A percentile compares a stretch with the other conserved stretches of the same genome.
phyloP scores from a whole-genome alignment of 2,329 filamentous ascomycete species.

The Penicillium hordei region DNA sequence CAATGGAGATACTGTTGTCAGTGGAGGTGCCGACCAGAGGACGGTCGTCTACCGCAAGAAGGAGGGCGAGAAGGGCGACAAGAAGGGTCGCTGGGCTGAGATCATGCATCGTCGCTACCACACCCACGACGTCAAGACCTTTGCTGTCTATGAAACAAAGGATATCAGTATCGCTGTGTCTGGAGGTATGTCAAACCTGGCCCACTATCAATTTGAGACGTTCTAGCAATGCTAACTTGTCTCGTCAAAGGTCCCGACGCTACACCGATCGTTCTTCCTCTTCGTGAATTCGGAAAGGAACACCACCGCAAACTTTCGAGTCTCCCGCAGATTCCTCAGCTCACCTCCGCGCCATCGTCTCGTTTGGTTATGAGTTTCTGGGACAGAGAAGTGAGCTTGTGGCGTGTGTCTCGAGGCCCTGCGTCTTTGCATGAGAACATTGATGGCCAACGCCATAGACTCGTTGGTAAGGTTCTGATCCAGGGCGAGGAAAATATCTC shows the following conservation, averaged over 20 bases:
- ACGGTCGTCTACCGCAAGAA: conserved; percentile 77
- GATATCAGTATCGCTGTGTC: conserved; percentile 85
- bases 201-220: not conserved
- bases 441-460: conserved; percentile 39
- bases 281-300: conserved; percentile 74
- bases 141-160: conserved; percentile 83
- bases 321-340: conserved; percentile 73
- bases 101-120: conserved; percentile 85
- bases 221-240: conserved; percentile 32
- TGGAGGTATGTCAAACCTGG: conserved; percentile 63
- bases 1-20: conserved; percentile 79
- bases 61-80: conserved; percentile 50
- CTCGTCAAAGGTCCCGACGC: conserved; percentile 71
- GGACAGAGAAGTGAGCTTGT: conserved; percentile 83
- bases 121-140: conserved; percentile 89
- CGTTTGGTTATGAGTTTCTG: conserved; percentile 88
- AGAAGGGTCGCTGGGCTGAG: conserved; percentile 72
- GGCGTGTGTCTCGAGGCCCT: conserved; percentile 58
- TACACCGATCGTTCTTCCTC: conserved; percentile 75
- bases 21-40: conserved; percentile 85
- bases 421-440: conserved; percentile 49
- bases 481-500: conserved; percentile 79
- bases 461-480: conserved; percentile 67
- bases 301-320: conserved; percentile 79
- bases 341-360: conserved; percentile 70